Conservation (phyloP, 2,329 filamentous ascomycete species). For the Penicillium corylophilum region DNA sequence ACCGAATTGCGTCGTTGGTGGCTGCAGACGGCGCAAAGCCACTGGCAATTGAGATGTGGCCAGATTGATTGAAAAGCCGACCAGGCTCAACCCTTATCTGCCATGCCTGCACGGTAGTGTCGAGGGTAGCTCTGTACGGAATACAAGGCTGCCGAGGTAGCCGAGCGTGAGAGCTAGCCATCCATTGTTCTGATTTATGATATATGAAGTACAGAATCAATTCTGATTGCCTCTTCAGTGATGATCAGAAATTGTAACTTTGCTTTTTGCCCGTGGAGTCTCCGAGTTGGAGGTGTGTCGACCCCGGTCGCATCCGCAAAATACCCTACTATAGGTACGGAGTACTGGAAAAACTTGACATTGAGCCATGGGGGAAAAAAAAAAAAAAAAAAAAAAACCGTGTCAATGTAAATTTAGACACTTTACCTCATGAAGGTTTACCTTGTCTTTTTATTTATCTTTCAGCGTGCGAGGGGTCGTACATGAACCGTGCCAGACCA, state of each 20-base stretch:
- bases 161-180: background rate
- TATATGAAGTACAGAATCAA: background rate
- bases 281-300: background rate
- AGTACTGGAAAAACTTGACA: background rate
- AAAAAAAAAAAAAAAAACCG: too few species aligned
- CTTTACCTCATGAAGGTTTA: background rate
- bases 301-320: background rate
- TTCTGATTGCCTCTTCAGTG: background rate
- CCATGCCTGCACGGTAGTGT: background rate
- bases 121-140: background rate
- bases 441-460: background rate
- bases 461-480: background rate
- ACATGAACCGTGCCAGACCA: background rate
- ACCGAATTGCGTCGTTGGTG: background rate
- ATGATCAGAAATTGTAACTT: background rate
- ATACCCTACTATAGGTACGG: background rate
- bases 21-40: slow-evolving; percentile 2
- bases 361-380: background rate
- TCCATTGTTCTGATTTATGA: background rate
- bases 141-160: background rate
- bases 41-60: background rate
- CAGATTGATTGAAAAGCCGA: background rate
- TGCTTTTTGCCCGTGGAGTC: background rate
- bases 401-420: background rate
- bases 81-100: background rate